Evolutionary conservation across 176 grass and related monocot genomes (phyloP).

Genomic region (Puya raimondii): DNA sequence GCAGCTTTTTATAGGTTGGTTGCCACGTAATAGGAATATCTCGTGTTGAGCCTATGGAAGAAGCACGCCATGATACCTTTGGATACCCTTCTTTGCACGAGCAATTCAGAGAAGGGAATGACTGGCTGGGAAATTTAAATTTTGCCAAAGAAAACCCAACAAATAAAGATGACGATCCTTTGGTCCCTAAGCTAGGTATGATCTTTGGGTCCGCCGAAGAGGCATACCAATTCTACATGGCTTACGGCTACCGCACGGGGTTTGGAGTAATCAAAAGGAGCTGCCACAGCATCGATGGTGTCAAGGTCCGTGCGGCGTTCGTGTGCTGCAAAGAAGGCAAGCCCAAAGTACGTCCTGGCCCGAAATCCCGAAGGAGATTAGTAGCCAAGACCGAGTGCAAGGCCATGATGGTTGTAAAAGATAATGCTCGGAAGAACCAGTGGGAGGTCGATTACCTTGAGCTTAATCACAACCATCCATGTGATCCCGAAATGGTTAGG

Average conservation of each 20-base stretch:
- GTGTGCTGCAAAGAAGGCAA: constrained; percentile 79
- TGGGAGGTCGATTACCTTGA: constrained; percentile 81
- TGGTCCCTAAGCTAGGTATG: constrained; percentile 58
- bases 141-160: no score
- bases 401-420: constrained; percentile 86
- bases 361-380: constrained; percentile 47
- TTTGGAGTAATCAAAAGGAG: constrained; percentile 76
- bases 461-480: constrained; percentile 67
- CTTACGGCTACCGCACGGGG: constrained; percentile 55
- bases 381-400: constrained; percentile 72
- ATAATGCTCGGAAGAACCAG: constrained; percentile 67
- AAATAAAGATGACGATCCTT: constrained; percentile 2
- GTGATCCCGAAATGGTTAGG: constrained; percentile 60
- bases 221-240: constrained; percentile 76
- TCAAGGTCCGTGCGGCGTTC: constrained; percentile 69
- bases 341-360: constrained; percentile 56
- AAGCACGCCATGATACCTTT: not conserved
- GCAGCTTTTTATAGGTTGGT: not conserved
- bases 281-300: constrained; percentile 75
- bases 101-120: not conserved
- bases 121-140: not conserved
- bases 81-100: not conserved
- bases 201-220: constrained; percentile 75
- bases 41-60: not conserved
- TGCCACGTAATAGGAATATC: not conserved